Conservation (phyloP, 805 yeast genomes). For the Spathaspora girioi region DNA sequence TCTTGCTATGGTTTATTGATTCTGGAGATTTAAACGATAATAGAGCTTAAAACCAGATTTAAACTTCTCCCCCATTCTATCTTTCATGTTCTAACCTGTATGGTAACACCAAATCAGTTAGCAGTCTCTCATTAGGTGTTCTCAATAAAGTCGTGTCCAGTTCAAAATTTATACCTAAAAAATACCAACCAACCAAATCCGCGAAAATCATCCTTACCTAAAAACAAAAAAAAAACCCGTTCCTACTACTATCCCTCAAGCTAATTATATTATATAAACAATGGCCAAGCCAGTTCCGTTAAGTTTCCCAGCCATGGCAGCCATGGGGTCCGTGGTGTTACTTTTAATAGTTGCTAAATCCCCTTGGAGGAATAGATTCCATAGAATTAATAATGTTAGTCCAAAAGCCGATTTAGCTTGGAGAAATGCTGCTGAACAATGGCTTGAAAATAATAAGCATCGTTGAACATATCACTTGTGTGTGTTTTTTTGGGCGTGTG, state of each 20-base stretch:
- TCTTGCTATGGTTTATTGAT: too few relatives aligned
- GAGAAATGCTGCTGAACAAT: conserved; percentile 43
- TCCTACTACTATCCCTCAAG: neutral
- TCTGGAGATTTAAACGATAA: too few relatives aligned
- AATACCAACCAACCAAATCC: conserved; percentile 7
- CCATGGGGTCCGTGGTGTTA: conserved; percentile 39
- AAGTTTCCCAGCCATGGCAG: conserved; percentile 36
- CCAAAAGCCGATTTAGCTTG: conserved; percentile 47
- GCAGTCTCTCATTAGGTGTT: too few relatives aligned
- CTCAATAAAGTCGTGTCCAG: conserved; percentile 4
- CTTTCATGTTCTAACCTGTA: too few relatives aligned
- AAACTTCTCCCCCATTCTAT: too few relatives aligned
- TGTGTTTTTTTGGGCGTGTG: too few relatives aligned
- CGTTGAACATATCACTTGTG: too few relatives aligned
- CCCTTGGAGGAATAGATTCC: conserved; percentile 40
- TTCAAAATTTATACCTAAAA: neutral
- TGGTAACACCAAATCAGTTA: too few relatives aligned
- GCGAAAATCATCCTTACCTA: neutral
- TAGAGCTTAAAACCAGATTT: too few relatives aligned
- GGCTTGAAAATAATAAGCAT: conserved; percentile 29
- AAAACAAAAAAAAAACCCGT: neutral
- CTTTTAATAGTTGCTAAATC: conserved; percentile 37
- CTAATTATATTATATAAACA: neutral
- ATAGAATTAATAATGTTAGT: conserved; percentile 38
- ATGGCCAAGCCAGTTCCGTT: conserved; percentile 38